Percentiles rank a stretch among this genome's conserved stretches.
phyloP scores from a whole-genome alignment of 1,139 yeast genomes.

The Geotrichum cucujoidarum region DNA sequence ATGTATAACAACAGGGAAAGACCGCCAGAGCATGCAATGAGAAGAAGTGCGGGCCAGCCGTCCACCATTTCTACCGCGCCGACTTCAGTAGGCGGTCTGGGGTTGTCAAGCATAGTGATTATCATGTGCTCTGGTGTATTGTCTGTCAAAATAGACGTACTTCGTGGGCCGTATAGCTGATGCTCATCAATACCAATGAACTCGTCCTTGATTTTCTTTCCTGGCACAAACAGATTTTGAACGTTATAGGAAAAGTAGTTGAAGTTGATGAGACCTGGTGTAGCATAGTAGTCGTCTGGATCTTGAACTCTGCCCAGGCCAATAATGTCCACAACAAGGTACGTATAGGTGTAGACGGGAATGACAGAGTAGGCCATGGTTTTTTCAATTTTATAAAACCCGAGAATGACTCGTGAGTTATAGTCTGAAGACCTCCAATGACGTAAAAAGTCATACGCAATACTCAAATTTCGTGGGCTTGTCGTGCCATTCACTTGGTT shows the following conservation, averaged over 20 bases:
- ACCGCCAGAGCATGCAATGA: neutral
- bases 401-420: neutral
- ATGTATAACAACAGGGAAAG: neutral
- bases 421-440: neutral
- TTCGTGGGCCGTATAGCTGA: constrained; percentile 1
- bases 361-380: neutral
- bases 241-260: neutral
- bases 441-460: neutral
- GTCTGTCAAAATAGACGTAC: constrained; percentile 1
- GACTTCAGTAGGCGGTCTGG: neutral
- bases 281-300: neutral
- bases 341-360: constrained; percentile 2
- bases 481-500: constrained; percentile 2
- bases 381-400: neutral
- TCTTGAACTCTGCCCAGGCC: neutral
- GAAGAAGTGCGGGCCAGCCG: constrained; percentile 5
- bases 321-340: neutral
- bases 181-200: constrained; percentile 2
- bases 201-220: neutral
- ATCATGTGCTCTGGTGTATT: constrained; percentile 3
- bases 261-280: constrained; percentile 1
- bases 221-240: constrained; percentile 4
- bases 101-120: constrained; percentile 6
- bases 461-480: neutral
- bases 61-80: constrained; percentile 2